Evolutionary conservation across 768 basidiomycete species (phyloP), one percentile per base, ranked within the genome.

Genomic region (Rubroboletus pulcherrimus): DNA sequence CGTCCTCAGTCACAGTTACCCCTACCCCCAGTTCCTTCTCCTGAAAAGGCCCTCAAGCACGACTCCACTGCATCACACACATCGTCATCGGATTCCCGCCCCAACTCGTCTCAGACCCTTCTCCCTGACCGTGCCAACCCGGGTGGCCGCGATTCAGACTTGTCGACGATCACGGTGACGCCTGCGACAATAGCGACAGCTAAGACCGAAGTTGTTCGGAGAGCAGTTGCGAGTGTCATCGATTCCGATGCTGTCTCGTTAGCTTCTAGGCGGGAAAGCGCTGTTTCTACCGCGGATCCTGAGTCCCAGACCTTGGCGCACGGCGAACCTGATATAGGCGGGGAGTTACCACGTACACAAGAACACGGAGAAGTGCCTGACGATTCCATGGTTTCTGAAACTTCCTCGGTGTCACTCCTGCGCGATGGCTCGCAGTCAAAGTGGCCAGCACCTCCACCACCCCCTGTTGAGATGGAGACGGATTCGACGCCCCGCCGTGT

Each of bases 141-240:
- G 1, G 53, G 63, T 26, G 69, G 71, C n/a, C 70, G 70, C 14
- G 67, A 72, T 51, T 71, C 70, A 7, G 61, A 49, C n/a, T 34
- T 80, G 51, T 76, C 76, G 7, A 74, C 66, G 12, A 66, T 72
- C 17, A 82, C 81, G 3, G 77, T 83, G 8, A 74, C 72, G 4
- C 52, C 69, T 5, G 72, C 69, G 11, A 74, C 67, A n/a, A 74
- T 81, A 48, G 73, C 80, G 14, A 68, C 79, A 26, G 78, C 81
- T 7, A 69, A 77, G 47, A 74, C 73, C 50, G 79, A 75, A 21
- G 69, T 84, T 11, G 81, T 77, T 26, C 73, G 80, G 53, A 72
- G 79, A 21, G 76, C 81, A 12, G 74, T 79, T 10, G 82, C 83
- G n/a, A 80, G 78, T 42, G 75, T 83, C 17, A 66, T 83, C 38